These are phyloP conservation scores for Elsinoe arachidis DNA, from an alignment of 2,329 filamentous ascomycete genomes.

Conservation along the genomic window DNA sequence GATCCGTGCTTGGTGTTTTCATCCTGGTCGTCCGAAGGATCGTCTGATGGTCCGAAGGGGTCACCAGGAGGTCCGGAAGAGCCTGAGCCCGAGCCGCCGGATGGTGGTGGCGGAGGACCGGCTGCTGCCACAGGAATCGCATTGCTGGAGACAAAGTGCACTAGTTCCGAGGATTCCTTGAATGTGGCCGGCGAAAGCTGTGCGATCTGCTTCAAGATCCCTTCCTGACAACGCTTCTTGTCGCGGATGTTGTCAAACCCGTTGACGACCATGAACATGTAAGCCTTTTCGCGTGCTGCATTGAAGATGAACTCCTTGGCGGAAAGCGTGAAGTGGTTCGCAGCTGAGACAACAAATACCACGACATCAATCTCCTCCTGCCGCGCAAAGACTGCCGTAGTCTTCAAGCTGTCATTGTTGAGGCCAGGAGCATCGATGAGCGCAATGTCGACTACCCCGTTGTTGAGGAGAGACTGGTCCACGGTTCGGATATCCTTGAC, in stretches of 20 bases:
- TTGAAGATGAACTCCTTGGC: slow-evolving; percentile 98
- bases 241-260: slow-evolving; percentile 91
- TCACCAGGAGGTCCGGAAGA: slow-evolving; percentile 24
- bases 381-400: slow-evolving; percentile 89
- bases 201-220: slow-evolving; percentile 83
- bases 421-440: slow-evolving; percentile 93
- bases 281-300: slow-evolving; percentile 91
- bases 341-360: slow-evolving; percentile 93
- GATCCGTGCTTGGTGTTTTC: slow-evolving; percentile 48
- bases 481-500: slow-evolving; percentile 82
- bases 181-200: slow-evolving; percentile 83
- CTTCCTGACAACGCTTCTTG: slow-evolving; percentile 81
- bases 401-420: slow-evolving; percentile 94
- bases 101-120: slow-evolving; percentile 47
- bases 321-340: slow-evolving; percentile 95
- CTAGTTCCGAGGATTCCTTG: slow-evolving; percentile 85
- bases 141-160: slow-evolving; percentile 97
- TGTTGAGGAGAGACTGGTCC: slow-evolving; percentile 90
- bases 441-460: slow-evolving; percentile 95
- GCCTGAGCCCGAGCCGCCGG: slow-evolving; percentile 44
- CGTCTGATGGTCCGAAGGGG: slow-evolving; percentile 30
- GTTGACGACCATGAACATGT: slow-evolving; percentile 98
- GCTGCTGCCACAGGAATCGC: slow-evolving; percentile 68
- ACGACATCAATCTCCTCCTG: slow-evolving; percentile 99
- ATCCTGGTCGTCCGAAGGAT: slow-evolving; percentile 30